A percentile compares a stretch with the other conserved stretches of the same genome.
Conservation (phyloP, 345 rosid species). For the Eucalyptus cloeziana region DNA sequence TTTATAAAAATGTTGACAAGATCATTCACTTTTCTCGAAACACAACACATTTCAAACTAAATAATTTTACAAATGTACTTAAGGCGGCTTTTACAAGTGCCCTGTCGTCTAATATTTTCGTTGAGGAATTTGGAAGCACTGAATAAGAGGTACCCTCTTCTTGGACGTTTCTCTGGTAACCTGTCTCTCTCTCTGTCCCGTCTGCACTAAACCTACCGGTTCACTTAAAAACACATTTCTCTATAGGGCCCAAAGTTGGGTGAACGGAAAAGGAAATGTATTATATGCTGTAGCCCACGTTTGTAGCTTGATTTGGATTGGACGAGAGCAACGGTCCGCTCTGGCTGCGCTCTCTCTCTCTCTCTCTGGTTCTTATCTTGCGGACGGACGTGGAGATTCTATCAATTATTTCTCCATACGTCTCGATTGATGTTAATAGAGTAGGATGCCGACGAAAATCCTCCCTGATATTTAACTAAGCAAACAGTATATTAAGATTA, state of each 20-base stretch:
- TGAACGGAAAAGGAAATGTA: not conserved
- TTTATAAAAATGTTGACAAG: not conserved
- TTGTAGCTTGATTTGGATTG: not conserved
- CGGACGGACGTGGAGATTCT: not conserved
- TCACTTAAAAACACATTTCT: not conserved
- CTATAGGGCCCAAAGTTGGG: not conserved
- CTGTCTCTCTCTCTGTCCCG: not conserved
- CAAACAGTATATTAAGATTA: not conserved
- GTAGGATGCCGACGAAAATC: not conserved
- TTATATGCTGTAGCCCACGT: not conserved
- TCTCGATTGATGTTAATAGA: not conserved
- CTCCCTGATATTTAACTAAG: not conserved
- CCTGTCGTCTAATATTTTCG: not conserved
- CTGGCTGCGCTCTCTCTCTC: not conserved
- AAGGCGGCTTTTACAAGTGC: not conserved
- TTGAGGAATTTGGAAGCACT: not conserved
- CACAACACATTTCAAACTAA: not conserved
- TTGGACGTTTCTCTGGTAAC: not conserved
- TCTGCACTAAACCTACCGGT: not conserved
- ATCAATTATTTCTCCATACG: not conserved
- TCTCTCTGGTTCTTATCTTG: not conserved
- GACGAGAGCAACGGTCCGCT: not conserved
- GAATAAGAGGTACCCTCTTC: not conserved
- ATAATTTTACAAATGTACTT: not conserved
- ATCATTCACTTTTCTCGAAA: not conserved